Conservation (phyloP, 306 rosid genomes). For the Fragaria nilgerrensis region DNA sequence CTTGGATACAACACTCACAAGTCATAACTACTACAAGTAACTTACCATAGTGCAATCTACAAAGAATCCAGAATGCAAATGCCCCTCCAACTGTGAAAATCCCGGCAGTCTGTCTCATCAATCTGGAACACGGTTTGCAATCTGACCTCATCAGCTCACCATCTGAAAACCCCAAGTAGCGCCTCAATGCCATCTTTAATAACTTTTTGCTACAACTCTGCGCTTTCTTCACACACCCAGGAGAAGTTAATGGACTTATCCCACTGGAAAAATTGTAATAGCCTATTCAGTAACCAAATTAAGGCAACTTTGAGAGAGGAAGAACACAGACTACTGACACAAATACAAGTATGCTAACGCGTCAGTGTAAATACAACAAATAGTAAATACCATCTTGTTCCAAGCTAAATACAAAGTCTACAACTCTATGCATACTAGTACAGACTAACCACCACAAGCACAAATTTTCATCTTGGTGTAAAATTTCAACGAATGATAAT, state of each 20-base stretch:
- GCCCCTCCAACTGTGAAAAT: constrained; percentile 85
- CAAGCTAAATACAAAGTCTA: background rate
- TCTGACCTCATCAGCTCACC: constrained; percentile 89
- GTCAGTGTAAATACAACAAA: constrained; percentile 5
- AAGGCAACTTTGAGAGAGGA: background rate
- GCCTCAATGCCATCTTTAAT: constrained; percentile 70
- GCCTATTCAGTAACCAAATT: constrained; percentile 5
- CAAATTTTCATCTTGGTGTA: background rate
- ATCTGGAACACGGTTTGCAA: constrained; percentile 77
- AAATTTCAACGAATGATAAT: background rate
- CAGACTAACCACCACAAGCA: background rate
- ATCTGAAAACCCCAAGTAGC: constrained; percentile 70
- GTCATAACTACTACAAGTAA: constrained; percentile 11
- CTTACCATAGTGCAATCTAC: constrained; percentile 81
- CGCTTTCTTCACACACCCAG: background rate
- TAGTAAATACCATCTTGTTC: constrained; percentile 3
- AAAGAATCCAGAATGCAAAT: constrained; percentile 81
- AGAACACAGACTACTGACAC: background rate
- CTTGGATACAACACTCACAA: background rate
- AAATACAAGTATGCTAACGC: background rate
- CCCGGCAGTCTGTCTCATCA: constrained; percentile 85
- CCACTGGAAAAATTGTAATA: background rate
- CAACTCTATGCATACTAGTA: background rate
- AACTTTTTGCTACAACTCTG: constrained; percentile 27
- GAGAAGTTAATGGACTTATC: background rate